phyloP scores from a whole-genome alignment of 768 basidiomycete genomes.

The Holtermanniella nyarrowii region DNA sequence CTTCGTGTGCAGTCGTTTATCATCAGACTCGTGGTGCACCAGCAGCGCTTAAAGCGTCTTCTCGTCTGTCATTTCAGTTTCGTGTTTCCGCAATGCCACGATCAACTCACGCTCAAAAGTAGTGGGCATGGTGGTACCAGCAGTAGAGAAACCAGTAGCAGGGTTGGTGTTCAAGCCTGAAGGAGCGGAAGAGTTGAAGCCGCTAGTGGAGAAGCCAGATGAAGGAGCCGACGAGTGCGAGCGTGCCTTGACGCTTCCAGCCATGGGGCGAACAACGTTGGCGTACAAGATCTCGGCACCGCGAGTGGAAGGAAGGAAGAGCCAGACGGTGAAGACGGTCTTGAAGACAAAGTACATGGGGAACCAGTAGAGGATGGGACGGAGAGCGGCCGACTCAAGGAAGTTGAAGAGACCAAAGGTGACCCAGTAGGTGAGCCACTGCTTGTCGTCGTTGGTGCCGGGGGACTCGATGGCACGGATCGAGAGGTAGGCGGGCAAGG shows the following conservation, averaged over 20 bases:
- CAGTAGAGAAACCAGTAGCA: conserved; percentile 27
- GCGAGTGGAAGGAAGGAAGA: conserved; percentile 45
- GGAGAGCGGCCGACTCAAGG: conserved; percentile 72
- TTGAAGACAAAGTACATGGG: conserved; percentile 94
- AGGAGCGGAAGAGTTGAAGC: conserved; percentile 36
- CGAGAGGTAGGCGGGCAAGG: conserved; percentile 85
- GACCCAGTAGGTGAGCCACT: conserved; percentile 97
- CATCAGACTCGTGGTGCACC: not conserved
- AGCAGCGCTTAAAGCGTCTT: conserved; percentile 31
- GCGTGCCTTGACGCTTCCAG: conserved; percentile 50
- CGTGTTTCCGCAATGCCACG: not conserved
- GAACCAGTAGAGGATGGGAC: conserved; percentile 72
- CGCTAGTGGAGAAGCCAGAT: conserved; percentile 29
- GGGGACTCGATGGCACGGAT: conserved; percentile 87
- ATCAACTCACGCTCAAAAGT: conserved; percentile 37
- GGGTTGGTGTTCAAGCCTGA: conserved; percentile 46
- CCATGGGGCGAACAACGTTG: conserved; percentile 65
- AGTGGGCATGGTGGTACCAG: conserved; percentile 35
- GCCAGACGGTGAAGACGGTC: conserved; percentile 81
- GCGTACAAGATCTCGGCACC: conserved; percentile 78
- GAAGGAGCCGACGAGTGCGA: conserved; percentile 14
- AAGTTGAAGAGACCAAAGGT: conserved; percentile 88
- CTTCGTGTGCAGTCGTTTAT: no score
- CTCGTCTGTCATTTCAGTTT: conserved; percentile 24
- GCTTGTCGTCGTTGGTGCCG: conserved; percentile 66